Evolutionary conservation across 1,284 basidiomycete genomes (phyloP), one percentile per base, ranked within the genome.

Genomic region (Tylopilus sp.): DNA sequence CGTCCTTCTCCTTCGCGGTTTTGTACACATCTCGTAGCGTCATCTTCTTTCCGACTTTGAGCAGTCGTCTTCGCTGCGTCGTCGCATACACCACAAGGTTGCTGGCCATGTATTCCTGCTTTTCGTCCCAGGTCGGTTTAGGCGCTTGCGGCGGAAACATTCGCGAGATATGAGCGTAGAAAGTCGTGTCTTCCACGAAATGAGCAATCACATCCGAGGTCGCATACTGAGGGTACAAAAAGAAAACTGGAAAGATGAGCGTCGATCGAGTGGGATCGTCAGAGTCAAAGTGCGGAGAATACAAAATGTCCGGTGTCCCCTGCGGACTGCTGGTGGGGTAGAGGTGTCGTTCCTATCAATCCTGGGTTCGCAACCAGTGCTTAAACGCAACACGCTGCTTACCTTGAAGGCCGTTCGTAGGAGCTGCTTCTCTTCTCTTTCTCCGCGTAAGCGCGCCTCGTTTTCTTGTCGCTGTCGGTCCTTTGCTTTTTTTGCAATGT

Each of bases 11-110:
- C 54, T 77, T 78, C 0, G 84, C 79, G 2, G 78, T 78, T 48
- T 75, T 75, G 53, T 84, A 84, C 6, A 95, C 82, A 63, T 95
- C 86, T 33, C 79, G 72, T 52, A 98, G 70, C 3, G 86, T 86
- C 79, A 95, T 84, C 64, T 89, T 92, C 69, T 86, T 89, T 3
- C 95, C 95, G 10, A 96, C 78, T 68, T 95, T 97, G 54, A 99
- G 71, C 45, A 98, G 69, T 28, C 92, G 75, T 59, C 82, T 84
- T 54, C 78, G 69, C 51, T 74, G 70, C 12, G 95, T 97, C 62
- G 85, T 86, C 25, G 89, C 91, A 67, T 97, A 98, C 6, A 97
- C 77, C 2, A 83, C 79, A 6, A 97, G 70, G 49, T 82, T 79
- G 4, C 71, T 76, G 13, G 76, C 73, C 9, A 75, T 72, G 61